Evolutionary conservation across 768 basidiomycete genomes (phyloP), one percentile per base, ranked within the genome.

Genomic region (Auricularia cornea): DNA sequence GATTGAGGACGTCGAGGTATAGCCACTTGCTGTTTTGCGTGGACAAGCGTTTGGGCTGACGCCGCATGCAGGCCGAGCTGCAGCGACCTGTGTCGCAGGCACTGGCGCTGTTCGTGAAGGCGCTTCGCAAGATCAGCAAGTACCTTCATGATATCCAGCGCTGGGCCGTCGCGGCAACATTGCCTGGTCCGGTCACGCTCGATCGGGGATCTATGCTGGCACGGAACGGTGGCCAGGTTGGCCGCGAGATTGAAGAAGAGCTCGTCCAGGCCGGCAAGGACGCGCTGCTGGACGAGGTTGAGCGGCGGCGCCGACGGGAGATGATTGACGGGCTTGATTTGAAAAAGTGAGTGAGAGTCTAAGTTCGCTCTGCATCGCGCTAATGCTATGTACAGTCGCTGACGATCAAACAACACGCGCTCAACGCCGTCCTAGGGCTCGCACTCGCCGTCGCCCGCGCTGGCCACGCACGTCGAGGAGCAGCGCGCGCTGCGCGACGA

Each of bases 301-400:
- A 84, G 67, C 73, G 77, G 32, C 87, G 89, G 75, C 83, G 88
- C 73, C 94, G 98, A 75, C 80, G 88, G 28, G 89, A 90, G 73
- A 85, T 98, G 80, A 86, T 98, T 59, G 86, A 92, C 67, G 83
- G 90, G 26, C 80, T 99, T 32, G 94, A 98, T 76, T 75, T 98
- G 64, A 84, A 80, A 76, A 88, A 89, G 94, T 98, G 71, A 82
- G 92, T 81, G 56, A 51, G 20, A 48, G 48, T 31, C 20, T 20
- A 18, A 48, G 11, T 23, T 48, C 23, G 1, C 23, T 48, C 5
- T 18, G 6, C 12, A 23, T 48, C 11, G 11, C 20, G 44, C 11
- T 6, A 6, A 6, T 23, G 20, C 23, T 48, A 6, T 48, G 12
- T 48, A 91, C 84, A 79, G 82, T 87, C 89, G 0, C 65, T 93